These are phyloP conservation scores for Acanthochlamys bracteata DNA, from an alignment of 106 monocot genomes.

Conservation along the genomic window DNA sequence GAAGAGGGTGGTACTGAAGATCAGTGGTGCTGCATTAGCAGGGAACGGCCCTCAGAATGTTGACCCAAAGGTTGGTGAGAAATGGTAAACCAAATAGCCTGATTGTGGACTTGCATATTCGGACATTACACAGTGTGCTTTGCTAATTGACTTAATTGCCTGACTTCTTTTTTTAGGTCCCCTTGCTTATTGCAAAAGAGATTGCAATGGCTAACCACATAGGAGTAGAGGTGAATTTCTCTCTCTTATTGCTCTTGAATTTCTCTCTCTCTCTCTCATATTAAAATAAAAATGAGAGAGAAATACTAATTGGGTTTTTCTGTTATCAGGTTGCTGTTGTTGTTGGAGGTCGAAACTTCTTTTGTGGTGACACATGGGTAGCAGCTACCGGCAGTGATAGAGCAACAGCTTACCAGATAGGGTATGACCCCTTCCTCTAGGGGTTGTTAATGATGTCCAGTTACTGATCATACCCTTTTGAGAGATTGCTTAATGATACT, in stretches of 20 bases:
- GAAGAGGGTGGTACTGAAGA: constrained; percentile 87
- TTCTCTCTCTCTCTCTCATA: not conserved
- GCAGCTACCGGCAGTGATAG: constrained; percentile 69
- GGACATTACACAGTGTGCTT: not conserved
- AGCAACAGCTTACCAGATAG: constrained; percentile 79
- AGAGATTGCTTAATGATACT: too few species aligned
- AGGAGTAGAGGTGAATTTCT: constrained; percentile 71
- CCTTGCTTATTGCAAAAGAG: constrained; percentile 83
- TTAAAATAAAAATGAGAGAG: too few species aligned
- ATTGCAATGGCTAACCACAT: constrained; percentile 60
- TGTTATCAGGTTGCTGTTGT: constrained; percentile 75
- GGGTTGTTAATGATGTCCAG: too few species aligned
- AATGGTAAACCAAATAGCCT: not conserved
- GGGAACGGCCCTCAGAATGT: constrained; percentile 73
- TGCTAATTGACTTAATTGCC: not conserved
- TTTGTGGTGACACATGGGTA: constrained; percentile 78
- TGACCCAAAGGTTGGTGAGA: constrained; percentile 65
- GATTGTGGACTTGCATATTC: not conserved
- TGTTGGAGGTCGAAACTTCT: constrained; percentile 97
- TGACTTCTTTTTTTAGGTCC: constrained; percentile 37
- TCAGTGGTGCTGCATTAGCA: constrained; percentile 63
- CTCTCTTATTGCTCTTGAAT: constrained; percentile 4
- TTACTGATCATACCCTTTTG: too few species aligned
- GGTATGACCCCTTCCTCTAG: constrained; percentile 22
- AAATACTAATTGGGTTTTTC: constrained; percentile 1